Conservation (phyloP, 148 eudicot species). For the Simmondsia chinensis region DNA sequence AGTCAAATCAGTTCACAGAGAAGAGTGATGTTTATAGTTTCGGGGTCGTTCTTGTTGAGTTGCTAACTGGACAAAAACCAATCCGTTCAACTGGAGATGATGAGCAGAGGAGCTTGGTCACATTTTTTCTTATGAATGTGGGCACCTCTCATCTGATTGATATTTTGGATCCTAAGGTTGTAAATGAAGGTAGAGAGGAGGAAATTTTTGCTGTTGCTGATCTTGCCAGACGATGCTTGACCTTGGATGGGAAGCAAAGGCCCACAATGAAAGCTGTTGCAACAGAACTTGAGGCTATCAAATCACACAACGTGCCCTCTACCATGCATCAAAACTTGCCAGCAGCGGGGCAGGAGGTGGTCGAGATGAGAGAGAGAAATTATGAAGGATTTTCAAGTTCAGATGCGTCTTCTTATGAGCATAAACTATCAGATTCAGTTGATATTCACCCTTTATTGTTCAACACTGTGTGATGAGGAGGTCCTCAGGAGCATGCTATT, state of each 20-base stretch:
- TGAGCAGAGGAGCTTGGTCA: slow-evolving; percentile 6
- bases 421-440: no score
- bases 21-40: slow-evolving; percentile 1
- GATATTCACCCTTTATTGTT: no score
- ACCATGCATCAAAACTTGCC: no score
- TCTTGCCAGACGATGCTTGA: slow-evolving; percentile 15
- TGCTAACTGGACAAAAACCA: slow-evolving; percentile 6
- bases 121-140: slow-evolving; percentile 9
- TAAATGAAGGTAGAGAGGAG: slow-evolving; percentile 9
- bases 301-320: no score
- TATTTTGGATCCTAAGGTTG: slow-evolving; percentile 7
- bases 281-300: slow-evolving; percentile 6
- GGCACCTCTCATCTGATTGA: slow-evolving; percentile 4
- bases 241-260: slow-evolving; percentile 9
- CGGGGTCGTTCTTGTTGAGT: neutral
- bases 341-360: no score
- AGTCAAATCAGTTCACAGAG: neutral
- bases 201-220: slow-evolving; percentile 7
- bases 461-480: no score
- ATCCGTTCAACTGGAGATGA: neutral
- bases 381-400: no score
- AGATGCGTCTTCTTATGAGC: no score
- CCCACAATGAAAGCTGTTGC: slow-evolving; percentile 23
- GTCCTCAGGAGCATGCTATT: no score
- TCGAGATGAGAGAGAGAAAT: no score